Conservation (phyloP, 306 rosid species). For the Canavalia ensiformis region DNA sequence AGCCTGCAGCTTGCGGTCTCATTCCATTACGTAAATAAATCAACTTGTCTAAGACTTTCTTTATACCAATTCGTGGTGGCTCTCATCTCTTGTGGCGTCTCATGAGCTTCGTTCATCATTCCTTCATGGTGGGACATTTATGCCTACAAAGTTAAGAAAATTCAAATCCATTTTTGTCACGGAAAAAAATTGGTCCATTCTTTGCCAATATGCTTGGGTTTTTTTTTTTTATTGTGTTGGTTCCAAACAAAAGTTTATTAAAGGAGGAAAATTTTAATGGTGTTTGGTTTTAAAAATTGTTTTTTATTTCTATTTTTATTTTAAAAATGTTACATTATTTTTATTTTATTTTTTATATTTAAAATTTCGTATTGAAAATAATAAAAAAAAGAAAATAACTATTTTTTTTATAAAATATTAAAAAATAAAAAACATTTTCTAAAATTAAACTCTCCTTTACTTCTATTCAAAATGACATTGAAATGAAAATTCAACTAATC, state of each 20-base stretch:
- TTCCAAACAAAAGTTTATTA: neutral
- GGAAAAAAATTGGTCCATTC: too few species aligned
- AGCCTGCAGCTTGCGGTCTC: conserved; percentile 20
- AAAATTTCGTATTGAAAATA: too few species aligned
- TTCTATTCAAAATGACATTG: neutral
- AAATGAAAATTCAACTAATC: neutral
- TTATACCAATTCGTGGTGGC: neutral
- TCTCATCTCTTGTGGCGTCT: neutral
- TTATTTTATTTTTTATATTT: too few species aligned
- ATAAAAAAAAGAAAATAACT: too few species aligned
- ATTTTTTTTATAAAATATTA: too few species aligned
- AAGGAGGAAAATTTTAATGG: neutral
- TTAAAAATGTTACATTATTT: too few species aligned
- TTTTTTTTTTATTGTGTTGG: too few species aligned
- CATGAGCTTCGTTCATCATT: neutral
- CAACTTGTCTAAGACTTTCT: conserved; percentile 17
- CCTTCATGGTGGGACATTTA: conserved; percentile 1
- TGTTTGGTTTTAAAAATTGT: too few species aligned
- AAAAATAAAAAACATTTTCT: too few species aligned
- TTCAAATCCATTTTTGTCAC: neutral
- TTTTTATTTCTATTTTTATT: too few species aligned
- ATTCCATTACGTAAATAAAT: conserved; percentile 4
- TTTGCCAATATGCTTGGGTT: too few species aligned
- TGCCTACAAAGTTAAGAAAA: neutral
- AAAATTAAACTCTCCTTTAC: too few species aligned